A percentile compares a stretch with the other conserved stretches of the same genome.
Conservation (phyloP, 768 basidiomycete genomes). For the Agrocybe pediades region DNA sequence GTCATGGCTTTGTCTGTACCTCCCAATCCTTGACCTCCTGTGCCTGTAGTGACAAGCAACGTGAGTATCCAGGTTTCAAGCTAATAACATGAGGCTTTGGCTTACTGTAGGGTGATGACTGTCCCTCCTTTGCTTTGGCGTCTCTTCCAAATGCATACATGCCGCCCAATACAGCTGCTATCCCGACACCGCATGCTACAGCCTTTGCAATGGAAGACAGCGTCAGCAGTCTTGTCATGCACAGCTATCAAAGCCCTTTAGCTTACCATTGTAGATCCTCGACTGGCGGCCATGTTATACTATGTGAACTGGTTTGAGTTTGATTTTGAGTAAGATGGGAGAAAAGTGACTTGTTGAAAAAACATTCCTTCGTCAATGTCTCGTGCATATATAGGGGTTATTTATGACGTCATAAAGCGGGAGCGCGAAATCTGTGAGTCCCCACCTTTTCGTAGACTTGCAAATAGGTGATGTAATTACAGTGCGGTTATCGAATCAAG, state of each 20-base stretch:
- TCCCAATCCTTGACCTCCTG: conserved; percentile 22
- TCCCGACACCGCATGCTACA: conserved; percentile 27
- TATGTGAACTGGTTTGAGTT: no score
- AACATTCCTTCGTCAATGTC: no score
- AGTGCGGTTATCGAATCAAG: no score
- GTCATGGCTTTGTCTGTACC: conserved; percentile 37
- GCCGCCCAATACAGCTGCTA: conserved; percentile 27
- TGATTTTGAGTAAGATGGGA: no score
- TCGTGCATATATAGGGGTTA: neutral
- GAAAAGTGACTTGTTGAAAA: neutral
- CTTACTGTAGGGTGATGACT: conserved; percentile 34
- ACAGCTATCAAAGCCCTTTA: neutral
- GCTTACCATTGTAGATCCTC: conserved; percentile 23
- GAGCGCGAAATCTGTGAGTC: no score
- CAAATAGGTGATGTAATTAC: no score
- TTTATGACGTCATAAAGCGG: neutral
- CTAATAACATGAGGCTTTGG: neutral
- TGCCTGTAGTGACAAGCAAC: conserved; percentile 3
- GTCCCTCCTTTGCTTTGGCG: conserved; percentile 34
- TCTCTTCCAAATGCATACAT: conserved; percentile 36
- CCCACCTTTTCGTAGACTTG: no score
- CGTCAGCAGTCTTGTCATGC: neutral
- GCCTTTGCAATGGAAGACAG: conserved; percentile 21
- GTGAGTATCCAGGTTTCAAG: neutral
- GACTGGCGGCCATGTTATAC: no score